Conservation (phyloP, 2,329 filamentous ascomycete species). For the Apiospora hydei region DNA sequence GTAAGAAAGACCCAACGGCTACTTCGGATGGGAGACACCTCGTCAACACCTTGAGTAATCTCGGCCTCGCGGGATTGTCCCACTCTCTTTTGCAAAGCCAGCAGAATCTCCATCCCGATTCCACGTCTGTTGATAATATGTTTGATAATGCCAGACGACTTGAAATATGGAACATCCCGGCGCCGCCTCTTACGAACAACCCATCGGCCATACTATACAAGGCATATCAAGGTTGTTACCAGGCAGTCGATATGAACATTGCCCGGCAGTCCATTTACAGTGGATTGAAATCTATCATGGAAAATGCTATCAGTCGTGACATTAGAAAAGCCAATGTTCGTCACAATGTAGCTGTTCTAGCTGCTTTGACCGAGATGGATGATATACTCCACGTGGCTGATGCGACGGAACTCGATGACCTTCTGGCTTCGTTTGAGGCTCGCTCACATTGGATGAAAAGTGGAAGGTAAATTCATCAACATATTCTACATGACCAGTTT, state of each 20-base stretch:
- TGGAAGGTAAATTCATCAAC: constrained; percentile 66
- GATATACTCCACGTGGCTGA: constrained; percentile 73
- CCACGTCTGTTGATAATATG: constrained; percentile 71
- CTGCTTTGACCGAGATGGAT: constrained; percentile 81
- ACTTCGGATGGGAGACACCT: constrained; percentile 71
- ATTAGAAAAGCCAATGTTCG: constrained; percentile 61
- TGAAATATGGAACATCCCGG: constrained; percentile 90
- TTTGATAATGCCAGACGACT: constrained; percentile 82
- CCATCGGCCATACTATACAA: constrained; percentile 78
- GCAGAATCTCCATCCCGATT: constrained; percentile 63
- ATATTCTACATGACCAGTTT: not conserved
- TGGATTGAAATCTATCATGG: constrained; percentile 68
- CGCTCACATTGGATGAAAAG: constrained; percentile 83
- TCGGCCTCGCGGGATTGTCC: constrained; percentile 87
- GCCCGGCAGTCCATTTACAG: constrained; percentile 68
- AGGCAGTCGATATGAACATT: constrained; percentile 62
- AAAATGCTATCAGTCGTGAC: constrained; percentile 56
- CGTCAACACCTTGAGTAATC: constrained; percentile 76
- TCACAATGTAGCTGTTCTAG: constrained; percentile 67
- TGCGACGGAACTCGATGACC: constrained; percentile 64
- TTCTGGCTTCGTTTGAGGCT: constrained; percentile 68
- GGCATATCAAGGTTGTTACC: constrained; percentile 80
- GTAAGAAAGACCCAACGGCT: constrained; percentile 62
- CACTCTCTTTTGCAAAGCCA: constrained; percentile 78
- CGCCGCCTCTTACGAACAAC: constrained; percentile 67